phyloP scores from a whole-genome alignment of 2,329 filamentous ascomycete genomes.

The Monosporascus sp. region DNA sequence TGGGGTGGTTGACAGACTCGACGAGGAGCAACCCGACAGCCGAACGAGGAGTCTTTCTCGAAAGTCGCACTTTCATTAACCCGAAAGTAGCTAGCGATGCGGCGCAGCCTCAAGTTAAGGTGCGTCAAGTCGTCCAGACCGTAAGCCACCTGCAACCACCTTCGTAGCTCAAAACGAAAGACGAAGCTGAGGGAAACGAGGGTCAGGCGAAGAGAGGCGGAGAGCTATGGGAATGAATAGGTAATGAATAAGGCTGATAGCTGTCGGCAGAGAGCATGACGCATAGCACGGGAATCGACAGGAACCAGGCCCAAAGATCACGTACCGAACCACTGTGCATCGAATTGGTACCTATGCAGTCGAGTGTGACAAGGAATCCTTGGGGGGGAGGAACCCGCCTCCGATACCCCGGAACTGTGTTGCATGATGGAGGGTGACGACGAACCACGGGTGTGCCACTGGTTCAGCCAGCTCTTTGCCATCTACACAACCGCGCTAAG shows the following conservation, averaged over 20 bases:
- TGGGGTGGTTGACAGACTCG: not conserved
- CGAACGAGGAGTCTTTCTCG: not conserved
- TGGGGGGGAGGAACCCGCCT: slow-evolving; percentile 13
- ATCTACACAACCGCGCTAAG: not conserved
- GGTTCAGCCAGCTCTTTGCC: slow-evolving; percentile 8
- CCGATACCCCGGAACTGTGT: slow-evolving; percentile 10
- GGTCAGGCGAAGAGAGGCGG: slow-evolving; percentile 10
- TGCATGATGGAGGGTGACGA: slow-evolving; percentile 15
- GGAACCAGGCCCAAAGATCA: not conserved
- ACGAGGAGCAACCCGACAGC: not conserved
- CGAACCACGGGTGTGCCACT: slow-evolving; percentile 3
- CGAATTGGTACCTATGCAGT: slow-evolving; percentile 13
- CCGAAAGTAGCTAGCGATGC: not conserved
- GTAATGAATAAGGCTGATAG: slow-evolving; percentile 1
- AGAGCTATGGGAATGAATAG: slow-evolving; percentile 6
- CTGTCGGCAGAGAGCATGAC: not conserved
- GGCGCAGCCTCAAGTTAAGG: not conserved
- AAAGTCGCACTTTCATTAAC: not conserved
- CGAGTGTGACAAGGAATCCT: slow-evolving; percentile 19
- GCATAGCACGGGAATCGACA: not conserved
- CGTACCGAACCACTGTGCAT: slow-evolving; percentile 6
- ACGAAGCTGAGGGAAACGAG: slow-evolving; percentile 7
- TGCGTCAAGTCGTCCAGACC: not conserved
- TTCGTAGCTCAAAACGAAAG: slow-evolving; percentile 5
- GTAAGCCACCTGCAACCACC: slow-evolving; percentile 7